phyloP scores from a whole-genome alignment of 352 stramenopile species.

The Globisporangium ultimum region DNA sequence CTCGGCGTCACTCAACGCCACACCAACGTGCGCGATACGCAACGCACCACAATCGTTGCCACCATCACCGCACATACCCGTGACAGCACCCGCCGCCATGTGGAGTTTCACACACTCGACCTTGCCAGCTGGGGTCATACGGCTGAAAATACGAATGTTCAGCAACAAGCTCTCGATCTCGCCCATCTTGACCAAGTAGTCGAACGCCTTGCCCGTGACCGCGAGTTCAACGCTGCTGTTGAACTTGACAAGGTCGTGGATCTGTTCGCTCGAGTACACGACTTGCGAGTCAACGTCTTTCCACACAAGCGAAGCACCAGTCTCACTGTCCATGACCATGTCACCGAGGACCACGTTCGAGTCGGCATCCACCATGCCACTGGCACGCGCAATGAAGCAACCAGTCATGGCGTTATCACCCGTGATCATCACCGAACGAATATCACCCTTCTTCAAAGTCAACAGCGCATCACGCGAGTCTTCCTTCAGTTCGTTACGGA shows the following conservation, averaged over 20 bases:
- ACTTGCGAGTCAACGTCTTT: constrained; percentile 62
- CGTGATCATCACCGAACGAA: constrained; percentile 86
- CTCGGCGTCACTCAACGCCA: constrained; percentile 88
- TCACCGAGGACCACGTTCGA: constrained; percentile 60
- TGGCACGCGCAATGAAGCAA: constrained; percentile 70
- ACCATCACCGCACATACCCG: constrained; percentile 81
- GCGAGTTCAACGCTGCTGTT: constrained; percentile 49
- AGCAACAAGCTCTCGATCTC: constrained; percentile 62
- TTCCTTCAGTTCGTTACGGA: constrained; percentile 88
- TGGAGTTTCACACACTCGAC: constrained; percentile 70
- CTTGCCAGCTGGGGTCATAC: constrained; percentile 73
- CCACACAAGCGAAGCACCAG: constrained; percentile 41
- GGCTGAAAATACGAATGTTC: constrained; percentile 75
- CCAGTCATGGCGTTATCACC: constrained; percentile 82
- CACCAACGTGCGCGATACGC: constrained; percentile 87
- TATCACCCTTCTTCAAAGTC: constrained; percentile 73
- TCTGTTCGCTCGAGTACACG: constrained; percentile 43
- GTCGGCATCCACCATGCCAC: constrained; percentile 50
- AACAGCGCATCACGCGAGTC: constrained; percentile 77
- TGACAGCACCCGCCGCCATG: constrained; percentile 61
- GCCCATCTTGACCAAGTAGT: constrained; percentile 59
- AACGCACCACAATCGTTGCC: constrained; percentile 92
- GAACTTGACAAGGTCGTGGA: constrained; percentile 36
- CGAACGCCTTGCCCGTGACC: constrained; percentile 71
- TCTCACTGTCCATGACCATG: constrained; percentile 39